Conservation (phyloP, 2,329 filamentous ascomycete genomes). For the Colletotrichum agaves region DNA sequence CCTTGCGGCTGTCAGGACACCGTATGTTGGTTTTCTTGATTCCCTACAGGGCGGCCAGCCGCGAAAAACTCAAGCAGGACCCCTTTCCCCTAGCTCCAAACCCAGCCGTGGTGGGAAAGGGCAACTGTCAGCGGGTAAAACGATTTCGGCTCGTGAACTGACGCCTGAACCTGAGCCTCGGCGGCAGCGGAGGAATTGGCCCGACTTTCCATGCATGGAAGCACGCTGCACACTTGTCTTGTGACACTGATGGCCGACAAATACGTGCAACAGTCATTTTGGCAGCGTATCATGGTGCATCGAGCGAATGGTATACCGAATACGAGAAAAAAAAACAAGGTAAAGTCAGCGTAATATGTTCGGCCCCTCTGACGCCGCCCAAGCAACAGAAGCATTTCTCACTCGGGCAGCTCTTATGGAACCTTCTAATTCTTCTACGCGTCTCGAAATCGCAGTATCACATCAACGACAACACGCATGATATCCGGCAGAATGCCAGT, state of each 20-base stretch:
- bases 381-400: conserved; percentile 59
- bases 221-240: conserved; percentile 12
- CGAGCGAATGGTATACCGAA: background rate
- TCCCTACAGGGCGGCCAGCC: background rate
- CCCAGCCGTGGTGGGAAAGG: background rate
- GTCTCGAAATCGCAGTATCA: conserved; percentile 60
- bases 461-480: conserved; percentile 67
- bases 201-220: conserved; percentile 19
- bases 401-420: conserved; percentile 77
- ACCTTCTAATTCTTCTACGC: conserved; percentile 62
- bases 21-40: conserved; percentile 11
- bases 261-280: background rate
- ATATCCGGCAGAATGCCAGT: conserved; percentile 74
- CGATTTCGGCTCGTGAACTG: conserved; percentile 2
- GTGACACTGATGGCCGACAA: background rate
- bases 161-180: conserved; percentile 8
- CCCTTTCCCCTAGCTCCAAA: conserved; percentile 21
- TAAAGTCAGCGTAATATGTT: conserved; percentile 60
- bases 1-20: conserved; percentile 28
- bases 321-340: background rate
- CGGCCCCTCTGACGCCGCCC: conserved; percentile 87
- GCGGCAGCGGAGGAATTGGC: conserved; percentile 3
- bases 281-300: background rate
- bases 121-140: conserved; percentile 2
- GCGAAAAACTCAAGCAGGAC: conserved; percentile 5